Conservation (phyloP, 1,284 basidiomycete genomes). For the Ganoderma lingzhi region DNA sequence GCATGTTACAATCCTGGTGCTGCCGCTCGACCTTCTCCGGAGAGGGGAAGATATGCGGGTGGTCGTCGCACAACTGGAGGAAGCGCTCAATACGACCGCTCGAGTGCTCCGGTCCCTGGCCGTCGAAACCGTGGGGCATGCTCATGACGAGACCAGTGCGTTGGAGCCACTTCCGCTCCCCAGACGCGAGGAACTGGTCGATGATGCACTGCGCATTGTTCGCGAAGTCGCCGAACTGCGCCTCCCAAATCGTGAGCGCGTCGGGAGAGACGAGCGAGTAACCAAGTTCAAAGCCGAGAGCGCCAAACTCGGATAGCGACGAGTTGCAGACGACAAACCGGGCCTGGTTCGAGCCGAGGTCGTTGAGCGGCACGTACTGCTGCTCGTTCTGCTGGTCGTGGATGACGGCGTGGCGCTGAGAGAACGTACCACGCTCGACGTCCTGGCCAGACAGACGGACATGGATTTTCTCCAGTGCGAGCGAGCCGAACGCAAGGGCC, state of each 20-base stretch:
- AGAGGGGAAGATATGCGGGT: slow-evolving; percentile 90
- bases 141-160: slow-evolving; percentile 93
- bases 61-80: slow-evolving; percentile 97
- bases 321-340: slow-evolving; percentile 97
- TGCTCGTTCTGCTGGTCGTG: slow-evolving; percentile 96
- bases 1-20: slow-evolving; percentile 99
- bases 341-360: slow-evolving; percentile 89
- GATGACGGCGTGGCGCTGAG: slow-evolving; percentile 97
- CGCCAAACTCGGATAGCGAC: slow-evolving; percentile 95
- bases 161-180: slow-evolving; percentile 98
- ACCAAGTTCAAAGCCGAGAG: slow-evolving; percentile 97
- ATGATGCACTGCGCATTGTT: slow-evolving; percentile 99
- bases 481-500: slow-evolving; percentile 94
- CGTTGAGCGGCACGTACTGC: slow-evolving; percentile 90
- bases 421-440: slow-evolving; percentile 99
- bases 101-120: slow-evolving; percentile 99
- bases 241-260: slow-evolving; percentile 97
- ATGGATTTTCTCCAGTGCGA: slow-evolving; percentile 94
- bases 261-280: slow-evolving; percentile 98
- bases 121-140: slow-evolving; percentile 97
- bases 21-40: slow-evolving; percentile 92
- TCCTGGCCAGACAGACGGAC: slow-evolving; percentile 98
- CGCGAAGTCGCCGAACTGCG: slow-evolving; percentile 98
- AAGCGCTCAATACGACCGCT: slow-evolving; percentile 97
- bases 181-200: slow-evolving; percentile 98